Evolutionary conservation across 495 filamentous ascomycete genomes (phyloP).

Genomic region (Cercophora newfieldiana): DNA sequence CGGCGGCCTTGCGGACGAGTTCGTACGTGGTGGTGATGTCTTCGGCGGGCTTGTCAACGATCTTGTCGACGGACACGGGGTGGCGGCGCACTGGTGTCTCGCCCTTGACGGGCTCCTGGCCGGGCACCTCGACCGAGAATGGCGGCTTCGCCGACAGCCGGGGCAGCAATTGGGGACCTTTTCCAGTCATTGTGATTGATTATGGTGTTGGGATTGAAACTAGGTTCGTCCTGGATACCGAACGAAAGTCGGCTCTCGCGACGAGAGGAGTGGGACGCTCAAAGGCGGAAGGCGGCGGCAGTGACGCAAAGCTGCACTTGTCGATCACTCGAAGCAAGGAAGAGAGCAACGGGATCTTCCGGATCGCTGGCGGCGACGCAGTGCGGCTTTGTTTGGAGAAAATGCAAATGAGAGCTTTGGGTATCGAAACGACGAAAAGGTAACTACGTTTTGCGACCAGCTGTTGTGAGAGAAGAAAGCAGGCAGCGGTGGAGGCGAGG

Average conservation of each 20-base stretch:
- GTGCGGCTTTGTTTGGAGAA: background rate
- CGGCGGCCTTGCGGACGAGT: constrained; percentile 73
- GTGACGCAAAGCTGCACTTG: constrained; percentile 12
- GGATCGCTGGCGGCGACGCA: background rate
- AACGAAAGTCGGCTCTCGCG: background rate
- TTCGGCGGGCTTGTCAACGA: constrained; percentile 59
- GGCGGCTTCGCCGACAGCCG: constrained; percentile 62
- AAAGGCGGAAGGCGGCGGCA: background rate
- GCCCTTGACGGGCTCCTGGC: constrained; percentile 68
- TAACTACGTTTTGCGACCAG: background rate
- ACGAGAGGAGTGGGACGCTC: background rate
- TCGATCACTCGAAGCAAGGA: background rate
- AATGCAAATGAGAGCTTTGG: background rate
- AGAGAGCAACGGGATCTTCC: background rate
- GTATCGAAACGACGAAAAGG: background rate
- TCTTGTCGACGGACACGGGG: constrained; percentile 66
- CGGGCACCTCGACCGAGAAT: constrained; percentile 79
- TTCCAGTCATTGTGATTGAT: constrained; percentile 41
- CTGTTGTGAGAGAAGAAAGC: background rate
- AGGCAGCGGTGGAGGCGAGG: constrained; percentile 5
- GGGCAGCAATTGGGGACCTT: constrained; percentile 59
- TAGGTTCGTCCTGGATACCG: background rate
- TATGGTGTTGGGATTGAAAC: background rate
- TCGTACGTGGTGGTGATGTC: constrained; percentile 85
- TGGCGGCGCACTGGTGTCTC: constrained; percentile 90